phyloP scores from a whole-genome alignment of 2,329 filamentous ascomycete genomes.

The Capronia americana region DNA sequence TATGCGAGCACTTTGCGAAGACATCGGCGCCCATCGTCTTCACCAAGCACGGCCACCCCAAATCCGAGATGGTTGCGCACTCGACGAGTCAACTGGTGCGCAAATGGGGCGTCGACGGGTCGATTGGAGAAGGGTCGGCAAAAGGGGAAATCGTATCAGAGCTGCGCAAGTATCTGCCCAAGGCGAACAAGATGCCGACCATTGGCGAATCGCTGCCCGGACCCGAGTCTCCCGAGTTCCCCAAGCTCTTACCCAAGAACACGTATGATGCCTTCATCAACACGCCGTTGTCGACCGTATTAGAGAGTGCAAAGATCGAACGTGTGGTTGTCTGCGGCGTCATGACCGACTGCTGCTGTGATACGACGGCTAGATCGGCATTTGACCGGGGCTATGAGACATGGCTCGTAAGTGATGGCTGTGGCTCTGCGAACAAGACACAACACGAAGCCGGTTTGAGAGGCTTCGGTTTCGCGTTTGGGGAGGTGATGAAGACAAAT shows the following conservation, averaged over 20 bases:
- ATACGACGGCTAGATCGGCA: constrained; percentile 48
- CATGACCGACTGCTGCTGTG: constrained; percentile 53
- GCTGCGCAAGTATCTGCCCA: constrained; percentile 36
- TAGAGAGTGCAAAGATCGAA: constrained; percentile 42
- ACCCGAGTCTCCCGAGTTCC: constrained; percentile 8
- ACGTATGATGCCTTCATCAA: constrained; percentile 52
- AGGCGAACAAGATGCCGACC: constrained; percentile 2
- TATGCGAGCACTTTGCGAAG: constrained; percentile 43
- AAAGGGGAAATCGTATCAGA: constrained; percentile 44
- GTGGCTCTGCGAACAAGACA: constrained; percentile 44
- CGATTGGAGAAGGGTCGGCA: constrained; percentile 42
- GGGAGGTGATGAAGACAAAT: constrained; percentile 45
- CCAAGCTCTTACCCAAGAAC: constrained; percentile 46
- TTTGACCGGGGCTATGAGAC: constrained; percentile 53
- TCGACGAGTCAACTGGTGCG: constrained; percentile 49
- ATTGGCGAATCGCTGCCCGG: constrained; percentile 25
- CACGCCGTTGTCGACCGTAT: constrained; percentile 42
- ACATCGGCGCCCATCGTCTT: constrained; percentile 45
- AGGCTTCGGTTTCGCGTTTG: constrained; percentile 47
- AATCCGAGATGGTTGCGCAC: constrained; percentile 42
- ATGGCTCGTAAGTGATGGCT: constrained; percentile 50
- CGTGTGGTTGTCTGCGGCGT: constrained; percentile 50
- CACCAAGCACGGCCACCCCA: constrained; percentile 50
- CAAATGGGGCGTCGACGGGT: constrained; percentile 48
- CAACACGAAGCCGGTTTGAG: constrained; percentile 46